Conservation (phyloP, 495 filamentous ascomycete species). For the Penicillium bovifimosum region DNA sequence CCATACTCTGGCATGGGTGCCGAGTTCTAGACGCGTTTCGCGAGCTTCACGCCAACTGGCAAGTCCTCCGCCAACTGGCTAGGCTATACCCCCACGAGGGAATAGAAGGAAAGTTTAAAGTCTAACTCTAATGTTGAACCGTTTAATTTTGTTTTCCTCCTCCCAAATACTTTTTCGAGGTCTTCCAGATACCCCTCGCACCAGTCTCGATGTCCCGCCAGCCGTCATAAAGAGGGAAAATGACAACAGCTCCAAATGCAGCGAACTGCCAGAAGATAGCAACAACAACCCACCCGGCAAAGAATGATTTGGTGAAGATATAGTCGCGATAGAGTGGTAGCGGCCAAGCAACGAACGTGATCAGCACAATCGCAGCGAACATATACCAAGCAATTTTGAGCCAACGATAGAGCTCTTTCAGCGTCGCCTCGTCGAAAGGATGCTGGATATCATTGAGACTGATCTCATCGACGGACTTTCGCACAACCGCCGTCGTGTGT, state of each 20-base stretch:
- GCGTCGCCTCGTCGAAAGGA: slow-evolving; percentile 30
- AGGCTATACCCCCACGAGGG: too few relatives aligned
- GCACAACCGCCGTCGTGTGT: background rate
- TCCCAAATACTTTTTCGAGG: slow-evolving; percentile 1
- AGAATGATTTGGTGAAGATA: slow-evolving; percentile 43
- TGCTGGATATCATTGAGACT: slow-evolving; percentile 29
- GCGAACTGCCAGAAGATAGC: slow-evolving; percentile 45
- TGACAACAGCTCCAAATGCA: slow-evolving; percentile 37
- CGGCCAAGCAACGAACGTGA: slow-evolving; percentile 40
- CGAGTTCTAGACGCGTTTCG: too few relatives aligned
- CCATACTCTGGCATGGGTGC: too few relatives aligned
- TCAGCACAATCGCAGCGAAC: slow-evolving; percentile 33
- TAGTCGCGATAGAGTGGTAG: slow-evolving; percentile 42
- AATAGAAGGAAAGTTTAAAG: too few relatives aligned
- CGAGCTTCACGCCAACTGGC: too few relatives aligned
- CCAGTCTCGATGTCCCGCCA: slow-evolving; percentile 29
- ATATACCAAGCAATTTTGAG: slow-evolving; percentile 36
- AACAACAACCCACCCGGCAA: slow-evolving; percentile 40
- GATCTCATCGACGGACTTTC: background rate
- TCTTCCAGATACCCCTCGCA: slow-evolving; percentile 23
- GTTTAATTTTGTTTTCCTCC: background rate
- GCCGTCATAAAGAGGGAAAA: slow-evolving; percentile 45
- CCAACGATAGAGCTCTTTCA: slow-evolving; percentile 31
- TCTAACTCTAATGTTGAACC: background rate
- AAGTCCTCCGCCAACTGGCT: too few relatives aligned